phyloP scores from a whole-genome alignment of 2,329 filamentous ascomycete species.

The Colletotrichum cordylinicola region DNA sequence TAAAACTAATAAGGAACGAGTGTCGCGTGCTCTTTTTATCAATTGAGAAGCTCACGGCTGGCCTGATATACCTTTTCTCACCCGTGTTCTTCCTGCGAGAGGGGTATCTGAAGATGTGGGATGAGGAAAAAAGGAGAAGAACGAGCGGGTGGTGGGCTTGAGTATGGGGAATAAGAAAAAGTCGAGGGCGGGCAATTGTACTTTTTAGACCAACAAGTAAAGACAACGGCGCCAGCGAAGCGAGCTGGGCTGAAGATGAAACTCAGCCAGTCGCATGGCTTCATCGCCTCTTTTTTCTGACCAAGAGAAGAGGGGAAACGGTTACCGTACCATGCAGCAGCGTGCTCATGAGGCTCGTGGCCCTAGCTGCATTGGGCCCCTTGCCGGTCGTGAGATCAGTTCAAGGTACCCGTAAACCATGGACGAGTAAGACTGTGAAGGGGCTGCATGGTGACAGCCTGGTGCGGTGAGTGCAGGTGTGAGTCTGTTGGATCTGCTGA shows the following conservation, averaged over 20 bases:
- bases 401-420: neutral
- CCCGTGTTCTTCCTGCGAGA: neutral
- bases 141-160: neutral
- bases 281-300: neutral
- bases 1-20: neutral
- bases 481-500: constrained; percentile 17
- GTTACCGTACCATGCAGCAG: constrained; percentile 9
- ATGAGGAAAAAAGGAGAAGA: neutral
- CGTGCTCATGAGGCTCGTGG: neutral
- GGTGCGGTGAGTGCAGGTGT: neutral
- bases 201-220: neutral
- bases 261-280: constrained; percentile 18
- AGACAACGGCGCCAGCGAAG: neutral
- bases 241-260: constrained; percentile 18
- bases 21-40: constrained; percentile 1
- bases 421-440: neutral
- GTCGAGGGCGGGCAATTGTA: neutral
- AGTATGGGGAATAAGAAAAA: neutral
- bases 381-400: neutral
- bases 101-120: neutral
- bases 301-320: neutral
- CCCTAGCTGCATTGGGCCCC: neutral
- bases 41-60: neutral
- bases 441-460: neutral
- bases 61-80: neutral